Evolutionary conservation across 805 yeast species (phyloP).

Genomic region (Pichia kluyveri): DNA sequence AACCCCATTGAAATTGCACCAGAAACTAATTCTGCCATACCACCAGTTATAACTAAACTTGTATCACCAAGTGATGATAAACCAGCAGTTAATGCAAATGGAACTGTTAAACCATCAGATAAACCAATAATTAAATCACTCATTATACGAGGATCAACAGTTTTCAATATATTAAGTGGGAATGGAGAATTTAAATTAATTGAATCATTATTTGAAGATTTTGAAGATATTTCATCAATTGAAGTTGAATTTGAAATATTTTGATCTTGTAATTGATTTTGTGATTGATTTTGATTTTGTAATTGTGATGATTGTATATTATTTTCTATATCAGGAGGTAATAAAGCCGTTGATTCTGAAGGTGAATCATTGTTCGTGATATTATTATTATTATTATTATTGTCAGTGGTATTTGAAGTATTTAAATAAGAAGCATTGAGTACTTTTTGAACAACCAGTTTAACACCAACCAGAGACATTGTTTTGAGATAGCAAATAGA

Average conservation of each 20-base stretch:
- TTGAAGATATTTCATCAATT: neutral
- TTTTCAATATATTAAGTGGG: conserved; percentile 31
- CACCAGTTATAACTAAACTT: conserved; percentile 91
- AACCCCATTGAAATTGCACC: conserved; percentile 98
- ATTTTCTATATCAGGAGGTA: neutral
- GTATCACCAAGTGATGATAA: conserved; percentile 84
- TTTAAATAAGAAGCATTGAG: neutral
- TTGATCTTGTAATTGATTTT: too few relatives aligned
- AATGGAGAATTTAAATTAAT: neutral
- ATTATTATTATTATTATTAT: neutral
- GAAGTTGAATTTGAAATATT: neutral
- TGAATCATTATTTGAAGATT: neutral
- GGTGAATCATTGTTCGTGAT: neutral
- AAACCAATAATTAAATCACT: conserved; percentile 89
- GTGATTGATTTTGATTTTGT: neutral
- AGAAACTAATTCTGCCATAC: conserved; percentile 92
- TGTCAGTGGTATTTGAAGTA: neutral
- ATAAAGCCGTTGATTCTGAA: conserved; percentile 1
- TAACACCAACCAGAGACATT: conserved; percentile 6
- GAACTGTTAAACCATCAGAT: conserved; percentile 93
- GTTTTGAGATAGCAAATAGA: too few relatives aligned
- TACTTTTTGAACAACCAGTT: neutral
- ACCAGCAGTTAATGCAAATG: conserved; percentile 98
- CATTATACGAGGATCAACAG: conserved; percentile 84
- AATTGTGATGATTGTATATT: neutral